These are phyloP conservation scores for Suhomyces sp. DNA, from an alignment of 805 yeast genomes.

Conservation along the genomic window DNA sequence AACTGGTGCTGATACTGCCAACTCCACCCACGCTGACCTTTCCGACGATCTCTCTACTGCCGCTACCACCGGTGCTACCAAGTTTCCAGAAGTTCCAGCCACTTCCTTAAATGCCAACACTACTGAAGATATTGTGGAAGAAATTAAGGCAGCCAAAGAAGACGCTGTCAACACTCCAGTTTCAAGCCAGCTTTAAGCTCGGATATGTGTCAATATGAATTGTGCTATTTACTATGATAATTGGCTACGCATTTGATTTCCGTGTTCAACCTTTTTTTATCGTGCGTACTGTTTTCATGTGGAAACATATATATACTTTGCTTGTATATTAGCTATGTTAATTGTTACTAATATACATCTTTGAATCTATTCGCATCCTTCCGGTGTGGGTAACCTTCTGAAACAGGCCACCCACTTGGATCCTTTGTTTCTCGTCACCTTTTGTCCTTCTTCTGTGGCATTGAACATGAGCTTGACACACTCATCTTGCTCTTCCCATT, in stretches of 20 bases:
- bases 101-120: constrained; percentile 12
- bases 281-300: constrained; percentile 3
- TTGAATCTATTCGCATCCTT: constrained; percentile 17
- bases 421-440: constrained; percentile 89
- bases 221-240: not conserved
- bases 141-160: constrained; percentile 5
- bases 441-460: constrained; percentile 98
- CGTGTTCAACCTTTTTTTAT: constrained; percentile 5
- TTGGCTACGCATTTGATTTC: not conserved
- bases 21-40: constrained; percentile 33
- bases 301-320: constrained; percentile 2
- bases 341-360: constrained; percentile 2
- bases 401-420: constrained; percentile 86
- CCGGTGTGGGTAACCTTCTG: constrained; percentile 65
- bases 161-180: constrained; percentile 1
- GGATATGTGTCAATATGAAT: not conserved
- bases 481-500: constrained; percentile 75
- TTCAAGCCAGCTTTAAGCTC: constrained; percentile 4
- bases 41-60: constrained; percentile 19
- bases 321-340: constrained; percentile 3
- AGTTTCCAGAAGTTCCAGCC: constrained; percentile 44
- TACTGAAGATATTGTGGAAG: constrained; percentile 11
- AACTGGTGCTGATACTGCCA: constrained; percentile 14
- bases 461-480: constrained; percentile 87
- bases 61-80: constrained; percentile 32